Evolutionary conservation across 108 stramenopile species (phyloP), one percentile per base, ranked within the genome.

Genomic region (Cylindrotheca closterium): DNA sequence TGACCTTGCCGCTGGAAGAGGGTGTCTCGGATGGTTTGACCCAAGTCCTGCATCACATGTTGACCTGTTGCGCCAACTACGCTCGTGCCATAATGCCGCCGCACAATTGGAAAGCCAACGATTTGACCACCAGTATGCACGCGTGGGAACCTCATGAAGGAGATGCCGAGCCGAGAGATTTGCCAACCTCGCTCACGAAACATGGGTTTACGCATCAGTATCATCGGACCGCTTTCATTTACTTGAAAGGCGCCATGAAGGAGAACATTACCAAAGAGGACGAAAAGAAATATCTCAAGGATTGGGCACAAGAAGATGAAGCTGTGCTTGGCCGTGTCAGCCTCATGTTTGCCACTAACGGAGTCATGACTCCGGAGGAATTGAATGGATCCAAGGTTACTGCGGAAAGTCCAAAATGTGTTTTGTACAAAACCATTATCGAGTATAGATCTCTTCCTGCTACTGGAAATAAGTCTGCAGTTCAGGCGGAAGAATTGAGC

Each of bases 361-460:
- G 60, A 51, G 51, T 64, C 32, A 49, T 82, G 59, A 70, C 77
- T 23, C 27, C 46, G 25, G 77, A 62, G 32, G 81, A 82, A 58
- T 46, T 82, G 49, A 47, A 81, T 51, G 75, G 71, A 0, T 61
- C 63, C 31, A 67, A 76, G 48, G 3, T 21, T 22, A 67, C 69
- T 29, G 77, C 72, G 1, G 74, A 70, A 29, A 70, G 67, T 12
- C 72, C 68, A 25, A 61, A 61, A 46, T 60, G 62, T 53, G 32
- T 79, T 19, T 33, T 84, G 47, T 84, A 77, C 68, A 77, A 71
- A 49, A 65, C 71, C 19, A 45, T 65, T 18, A 69, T 77, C 10
- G 79, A 84, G 51, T 84, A 84, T 52, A 56, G 72, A 15, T 75
- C 65, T n/a, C 30, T 79, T n/a, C 83, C 82, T 12, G 55, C 79